phyloP scores from a whole-genome alignment of 768 basidiomycete species.

The Russula ochroleuca region DNA sequence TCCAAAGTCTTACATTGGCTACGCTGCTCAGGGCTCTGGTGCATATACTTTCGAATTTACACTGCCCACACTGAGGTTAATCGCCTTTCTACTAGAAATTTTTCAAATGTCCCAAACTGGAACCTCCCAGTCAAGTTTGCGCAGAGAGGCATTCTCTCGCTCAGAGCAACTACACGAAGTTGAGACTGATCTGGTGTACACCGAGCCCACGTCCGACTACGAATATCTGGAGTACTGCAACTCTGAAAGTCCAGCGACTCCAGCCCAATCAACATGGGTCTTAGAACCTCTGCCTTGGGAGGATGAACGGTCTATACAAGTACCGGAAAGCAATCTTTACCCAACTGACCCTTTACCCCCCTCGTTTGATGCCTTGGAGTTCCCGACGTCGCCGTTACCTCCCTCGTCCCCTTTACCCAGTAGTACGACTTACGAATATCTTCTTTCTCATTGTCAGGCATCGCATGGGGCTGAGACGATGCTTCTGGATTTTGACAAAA shows the following conservation, averaged over 20 bases:
- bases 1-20: background rate
- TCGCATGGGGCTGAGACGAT: background rate
- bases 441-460: constrained; percentile 2
- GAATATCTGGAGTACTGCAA: background rate
- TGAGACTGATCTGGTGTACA: background rate
- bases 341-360: background rate
- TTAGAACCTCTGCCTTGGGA: background rate
- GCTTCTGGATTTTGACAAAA: constrained; percentile 1
- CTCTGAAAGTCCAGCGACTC: background rate
- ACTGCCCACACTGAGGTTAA: background rate
- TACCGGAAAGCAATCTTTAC: background rate
- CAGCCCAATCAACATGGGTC: background rate
- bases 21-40: constrained; percentile 4
- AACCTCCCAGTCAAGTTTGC: background rate
- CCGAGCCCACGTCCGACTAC: background rate
- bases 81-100: background rate
- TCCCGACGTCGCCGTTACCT: constrained; percentile 18
- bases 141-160: background rate
- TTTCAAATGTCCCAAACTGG: background rate
- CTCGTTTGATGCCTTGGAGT: constrained; percentile 19
- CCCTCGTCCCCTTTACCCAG: constrained; percentile 21
- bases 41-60: background rate
- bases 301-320: background rate
- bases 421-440: constrained; percentile 1
- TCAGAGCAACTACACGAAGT: background rate